Base-by-base conservation (phyloP, 140 eudicot genomes). In the Stevia rebaudiana region DNA sequence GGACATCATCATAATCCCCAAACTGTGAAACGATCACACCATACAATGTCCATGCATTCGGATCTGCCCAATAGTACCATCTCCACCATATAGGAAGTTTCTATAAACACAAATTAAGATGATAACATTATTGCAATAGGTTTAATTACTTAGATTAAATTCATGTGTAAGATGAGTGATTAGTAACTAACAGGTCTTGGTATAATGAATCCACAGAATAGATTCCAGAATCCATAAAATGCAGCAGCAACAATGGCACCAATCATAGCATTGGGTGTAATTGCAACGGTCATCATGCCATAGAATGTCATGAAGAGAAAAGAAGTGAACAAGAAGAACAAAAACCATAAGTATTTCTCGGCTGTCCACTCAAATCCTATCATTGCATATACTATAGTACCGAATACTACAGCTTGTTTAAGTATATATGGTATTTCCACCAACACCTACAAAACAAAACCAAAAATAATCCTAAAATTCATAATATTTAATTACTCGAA, bases 361-460 rank as follows among this genome's bases (percentile, higher is more conserved):
- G 71, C 95, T 2, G 84, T 83, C 97, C 97, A 86, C 8, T 89
- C 84, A 15, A 81, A 89, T 61, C 86, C 89, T 6, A 89, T 75
- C 97, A 89, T 86, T 8, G 94, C 83, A 25, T 89, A 89, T 0
- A 80, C 80, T 43, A 81, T 70, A 19, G 77, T 40, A n/a, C 87
- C 79, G 3, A 72, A 89, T 5, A 63, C 84, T 1, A 16, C 33
- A 8, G 84, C 50, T 71, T 89, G 97, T 0, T 30, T 6, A 10
- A 89, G 78, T 1, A 83, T 11, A 42, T 89, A 86, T 0, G 95
- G 97, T 31, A 89, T 22, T 73, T 89, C 95, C 42, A 89, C 81
- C 64, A 82, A 52, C 46, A 80, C 87, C 97, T 89, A 78, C 7
- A 25, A 55, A 23, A 12, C 10, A 37, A 17, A 15, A 13, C 18